phyloP scores from a whole-genome alignment of 495 filamentous ascomycete species.

The Neurospora sp. region DNA sequence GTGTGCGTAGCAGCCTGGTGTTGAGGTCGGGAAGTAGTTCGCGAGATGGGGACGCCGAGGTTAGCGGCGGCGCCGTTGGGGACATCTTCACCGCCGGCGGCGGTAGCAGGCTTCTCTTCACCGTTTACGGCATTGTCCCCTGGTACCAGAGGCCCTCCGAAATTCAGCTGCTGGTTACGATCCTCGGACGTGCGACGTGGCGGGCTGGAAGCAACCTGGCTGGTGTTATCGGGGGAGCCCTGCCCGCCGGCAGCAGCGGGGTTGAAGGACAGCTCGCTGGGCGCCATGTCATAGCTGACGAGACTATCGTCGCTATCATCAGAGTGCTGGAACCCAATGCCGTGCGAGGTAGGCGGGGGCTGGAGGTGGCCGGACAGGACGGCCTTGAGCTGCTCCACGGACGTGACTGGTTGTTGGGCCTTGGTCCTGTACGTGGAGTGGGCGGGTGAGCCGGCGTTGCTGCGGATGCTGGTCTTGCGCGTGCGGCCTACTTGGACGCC shows the following conservation, averaged over 20 bases:
- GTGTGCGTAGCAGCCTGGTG: conserved; percentile 8
- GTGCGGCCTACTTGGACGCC: conserved; percentile 10
- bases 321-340: conserved; percentile 14
- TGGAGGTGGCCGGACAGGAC: conserved; percentile 48
- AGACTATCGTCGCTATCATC: conserved; percentile 49
- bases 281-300: conserved; percentile 45
- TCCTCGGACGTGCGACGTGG: conserved; percentile 1
- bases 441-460: conserved; percentile 34
- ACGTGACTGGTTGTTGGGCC: conserved; percentile 51
- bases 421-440: conserved; percentile 46
- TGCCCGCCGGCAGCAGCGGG: conserved; percentile 14
- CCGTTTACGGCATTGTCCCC: background rate
- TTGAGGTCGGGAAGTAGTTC: background rate
- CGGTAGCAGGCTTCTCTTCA: background rate
- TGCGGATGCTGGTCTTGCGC: conserved; percentile 36
- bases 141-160: conserved; percentile 30
- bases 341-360: conserved; percentile 16
- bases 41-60: background rate
- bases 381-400: conserved; percentile 78
- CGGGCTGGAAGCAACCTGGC: background rate
- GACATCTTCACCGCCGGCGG: conserved; percentile 14
- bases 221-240: background rate
- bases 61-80: conserved; percentile 13
- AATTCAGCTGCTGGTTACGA: conserved; percentile 9
- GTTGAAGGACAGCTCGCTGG: conserved; percentile 46